Evolutionary conservation across 768 basidiomycete genomes (phyloP), one percentile per base, ranked within the genome.

Genomic region (Pisolithus microcarpus): DNA sequence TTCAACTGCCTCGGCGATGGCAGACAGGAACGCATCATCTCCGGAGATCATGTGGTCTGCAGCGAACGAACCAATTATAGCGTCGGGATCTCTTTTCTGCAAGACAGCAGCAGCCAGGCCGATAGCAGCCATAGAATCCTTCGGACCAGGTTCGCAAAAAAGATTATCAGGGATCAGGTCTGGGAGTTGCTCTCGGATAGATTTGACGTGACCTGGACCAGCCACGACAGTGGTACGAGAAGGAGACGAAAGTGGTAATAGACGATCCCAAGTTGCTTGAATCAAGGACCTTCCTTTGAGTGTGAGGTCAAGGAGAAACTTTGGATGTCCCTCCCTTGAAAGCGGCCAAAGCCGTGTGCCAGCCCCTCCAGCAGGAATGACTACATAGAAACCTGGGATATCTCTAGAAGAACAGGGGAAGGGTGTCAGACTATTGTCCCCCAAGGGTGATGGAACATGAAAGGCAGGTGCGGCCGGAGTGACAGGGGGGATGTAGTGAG

Each of bases 21-120:
- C 89, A 11, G 83, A 81, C 34, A 90, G 76, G 72, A 91, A 91
- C 19, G 90, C 89, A 45, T 92, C 90, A 61, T 86, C 84, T 51
- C 90, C 90, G 34, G 86, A 88, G 63, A 92, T 91, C 90, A 92
- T 91, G 70, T 92, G 90, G 71, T 92, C 90, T 0, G 90, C 90
- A 9, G 90, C 90, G 66, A 92, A 92, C 4, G 84, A 87, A 16
- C 90, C 90, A 54, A 91, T 87, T 54, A 92, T 77, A 21, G 90
- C 90, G 50, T 86, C 70, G 5, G 88, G 84, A 64, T 92, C 87
- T 51, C 89, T 79, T 38, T 72, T 66, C 1, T 81, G 81, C 37
- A 92, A 77, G 49, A 92, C 72, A 16, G 88, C 87, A 7, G 89
- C 90, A 18, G 89, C 89, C 52, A 91, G 82, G 56, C 90, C 90